Base-by-base conservation (phyloP, 257 asterid genomes). In the Solanum lycopersicoides region DNA sequence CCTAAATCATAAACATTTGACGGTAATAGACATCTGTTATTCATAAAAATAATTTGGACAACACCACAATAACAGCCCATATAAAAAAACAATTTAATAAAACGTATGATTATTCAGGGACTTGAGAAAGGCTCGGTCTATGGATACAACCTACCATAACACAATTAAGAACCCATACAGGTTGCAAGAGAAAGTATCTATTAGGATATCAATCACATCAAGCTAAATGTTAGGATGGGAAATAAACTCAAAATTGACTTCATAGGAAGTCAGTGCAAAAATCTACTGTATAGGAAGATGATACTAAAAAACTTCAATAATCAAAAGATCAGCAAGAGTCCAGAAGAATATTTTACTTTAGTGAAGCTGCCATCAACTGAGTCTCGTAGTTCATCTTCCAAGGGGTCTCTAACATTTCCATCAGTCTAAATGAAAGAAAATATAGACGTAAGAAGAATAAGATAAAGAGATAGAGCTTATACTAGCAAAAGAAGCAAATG, bases 341-440 rank as follows among this genome's bases (percentile, higher is more conserved):
- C 16, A 30, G 84, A 83, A 41, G 60, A 32, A 72, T 63, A 84
- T 44, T 60, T 87, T 87, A 93, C 98, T 90, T 91, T 93, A 13
- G 95, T 94, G 89, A 94, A 95, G 90, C 98, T 95, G 79, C 97
- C 94, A 73, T 93, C 92, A 7, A 89, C 88, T 32, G 96, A 90
- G 32, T 87, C 86, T 60, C 13, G 34, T 1, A 50, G 82, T 82
- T 95, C 98, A 87, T 65, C 87, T 74, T 88, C 74, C n/a, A 9
- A 34, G 84, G 98, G 96, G 73, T 89, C 90, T 91, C 98, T 92
- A 34, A 90, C 89, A 41, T 96, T 94, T 37, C 98, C 98, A 84
- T 89, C 90, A 6, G 95, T 90, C 98, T 95, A 76, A 87, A 77
- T 79, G 85, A 88, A 88, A 53, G 77, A 75, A 47, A 12, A 28